A percentile compares a stretch with the other conserved stretches of the same genome.
These are phyloP conservation scores for Hortaea werneckii DNA, from an alignment of 2,329 filamentous ascomycete genomes.

Conservation along the genomic window DNA sequence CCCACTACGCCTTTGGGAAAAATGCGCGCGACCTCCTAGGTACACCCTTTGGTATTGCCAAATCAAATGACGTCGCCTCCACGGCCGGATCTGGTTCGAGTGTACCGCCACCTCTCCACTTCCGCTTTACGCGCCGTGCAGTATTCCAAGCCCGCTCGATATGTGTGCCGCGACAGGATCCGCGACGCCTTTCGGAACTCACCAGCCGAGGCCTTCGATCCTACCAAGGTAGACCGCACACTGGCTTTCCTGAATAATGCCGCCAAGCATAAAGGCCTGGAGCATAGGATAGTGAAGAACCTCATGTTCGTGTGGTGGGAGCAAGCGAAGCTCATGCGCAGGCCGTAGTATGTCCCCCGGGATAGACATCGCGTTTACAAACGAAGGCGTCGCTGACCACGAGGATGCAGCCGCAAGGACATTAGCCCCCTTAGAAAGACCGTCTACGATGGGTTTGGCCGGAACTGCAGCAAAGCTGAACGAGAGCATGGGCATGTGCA, in stretches of 20 bases:
- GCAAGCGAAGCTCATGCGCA: conserved; percentile 27
- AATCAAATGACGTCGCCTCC: too few species aligned
- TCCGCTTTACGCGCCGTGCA: conserved; percentile 59
- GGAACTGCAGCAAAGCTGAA: conserved; percentile 65
- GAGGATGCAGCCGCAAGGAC: conserved; percentile 2
- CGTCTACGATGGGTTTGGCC: conserved; percentile 54
- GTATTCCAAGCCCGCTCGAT: conserved; percentile 59
- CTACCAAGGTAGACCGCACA: conserved; percentile 50
- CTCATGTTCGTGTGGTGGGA: conserved; percentile 44
- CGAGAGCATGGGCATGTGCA: conserved; percentile 57
- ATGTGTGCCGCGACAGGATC: conserved; percentile 44
- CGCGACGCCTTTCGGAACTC: conserved; percentile 45
- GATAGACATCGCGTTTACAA: background rate
- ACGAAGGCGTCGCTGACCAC: too few species aligned
- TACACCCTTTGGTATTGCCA: too few species aligned
- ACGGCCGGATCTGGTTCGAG: background rate
- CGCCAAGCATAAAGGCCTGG: conserved; percentile 51
- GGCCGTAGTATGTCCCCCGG: conserved; percentile 9
- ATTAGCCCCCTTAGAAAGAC: conserved; percentile 11
- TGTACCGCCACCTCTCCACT: conserved; percentile 60
- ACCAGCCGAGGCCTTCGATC: conserved; percentile 37
- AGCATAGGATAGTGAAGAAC: conserved; percentile 64
- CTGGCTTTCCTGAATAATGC: conserved; percentile 61
- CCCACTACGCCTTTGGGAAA: too few species aligned
- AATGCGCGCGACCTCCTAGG: too few species aligned